Conservation (phyloP, 2,329 filamentous ascomycete genomes). For the Boeremia exigua region DNA sequence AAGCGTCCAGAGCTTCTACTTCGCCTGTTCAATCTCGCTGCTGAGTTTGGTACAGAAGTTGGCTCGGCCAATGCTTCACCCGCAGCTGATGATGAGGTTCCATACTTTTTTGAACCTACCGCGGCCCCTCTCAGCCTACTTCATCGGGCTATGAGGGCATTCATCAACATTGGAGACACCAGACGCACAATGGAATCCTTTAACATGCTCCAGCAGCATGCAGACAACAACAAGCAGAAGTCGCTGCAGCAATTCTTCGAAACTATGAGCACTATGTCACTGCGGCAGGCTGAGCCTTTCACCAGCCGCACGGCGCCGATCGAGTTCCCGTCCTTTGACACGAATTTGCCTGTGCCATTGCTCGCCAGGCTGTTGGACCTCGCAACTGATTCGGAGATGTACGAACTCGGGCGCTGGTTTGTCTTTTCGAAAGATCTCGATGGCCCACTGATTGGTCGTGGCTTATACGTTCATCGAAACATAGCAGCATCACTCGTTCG, state of each 20-base stretch:
- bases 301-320: slow-evolving; percentile 39
- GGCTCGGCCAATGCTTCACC: slow-evolving; percentile 44
- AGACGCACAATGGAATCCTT: slow-evolving; percentile 48
- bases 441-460: slow-evolving; percentile 58
- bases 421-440: slow-evolving; percentile 60
- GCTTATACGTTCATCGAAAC: slow-evolving; percentile 54
- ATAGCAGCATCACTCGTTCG: slow-evolving; percentile 61
- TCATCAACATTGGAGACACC: slow-evolving; percentile 49
- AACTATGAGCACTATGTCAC: slow-evolving; percentile 28
- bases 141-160: slow-evolving; percentile 51
- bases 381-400: slow-evolving; percentile 53
- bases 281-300: slow-evolving; percentile 32
- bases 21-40: slow-evolving; percentile 47
- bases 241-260: slow-evolving; percentile 53
- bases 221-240: slow-evolving; percentile 52
- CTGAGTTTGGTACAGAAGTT: slow-evolving; percentile 51
- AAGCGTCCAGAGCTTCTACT: slow-evolving; percentile 54
- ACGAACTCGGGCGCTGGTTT: slow-evolving; percentile 60
- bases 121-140: slow-evolving; percentile 50
- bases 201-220: slow-evolving; percentile 47
- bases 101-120: slow-evolving; percentile 55
- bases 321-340: slow-evolving; percentile 54
- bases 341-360: slow-evolving; percentile 55
- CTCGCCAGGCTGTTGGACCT: slow-evolving; percentile 60
- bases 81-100: slow-evolving; percentile 25